These are phyloP conservation scores for Colletotrichum acutatum DNA, from an alignment of 2,329 filamentous ascomycete species.

Conservation along the genomic window DNA sequence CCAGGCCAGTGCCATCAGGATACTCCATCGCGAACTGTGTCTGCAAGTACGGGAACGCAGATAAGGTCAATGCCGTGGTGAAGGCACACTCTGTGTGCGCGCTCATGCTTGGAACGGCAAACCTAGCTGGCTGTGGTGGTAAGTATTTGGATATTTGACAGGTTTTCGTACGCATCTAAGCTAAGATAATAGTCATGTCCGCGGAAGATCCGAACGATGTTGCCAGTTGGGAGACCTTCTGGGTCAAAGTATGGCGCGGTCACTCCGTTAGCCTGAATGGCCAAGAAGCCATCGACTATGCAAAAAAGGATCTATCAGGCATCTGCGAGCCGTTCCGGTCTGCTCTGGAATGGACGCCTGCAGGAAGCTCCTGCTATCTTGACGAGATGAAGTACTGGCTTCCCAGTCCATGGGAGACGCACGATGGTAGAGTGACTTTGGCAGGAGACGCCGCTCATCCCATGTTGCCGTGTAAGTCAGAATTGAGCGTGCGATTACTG, in stretches of 20 bases:
- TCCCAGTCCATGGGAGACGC: conserved; percentile 45
- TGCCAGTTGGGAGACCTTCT: conserved; percentile 46
- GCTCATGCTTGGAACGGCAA: conserved; percentile 43
- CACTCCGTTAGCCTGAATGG: conserved; percentile 43
- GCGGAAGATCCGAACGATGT: conserved; percentile 40
- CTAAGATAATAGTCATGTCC: conserved; percentile 37
- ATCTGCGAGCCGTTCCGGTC: conserved; percentile 46
- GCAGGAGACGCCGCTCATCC: conserved; percentile 55
- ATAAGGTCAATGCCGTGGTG: conserved; percentile 41
- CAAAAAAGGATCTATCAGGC: conserved; percentile 41
- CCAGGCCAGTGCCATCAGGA: conserved; percentile 39
- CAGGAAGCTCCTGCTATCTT: conserved; percentile 43
- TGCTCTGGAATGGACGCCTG: conserved; percentile 48
- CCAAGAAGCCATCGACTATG: conserved; percentile 47
- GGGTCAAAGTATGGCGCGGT: conserved; percentile 49
- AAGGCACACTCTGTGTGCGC: conserved; percentile 45
- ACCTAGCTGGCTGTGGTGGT: conserved; percentile 45
- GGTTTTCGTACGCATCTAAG: neutral
- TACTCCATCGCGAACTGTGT: conserved; percentile 45
- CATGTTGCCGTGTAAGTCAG: conserved; percentile 53
- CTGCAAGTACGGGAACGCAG: conserved; percentile 39
- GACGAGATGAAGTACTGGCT: conserved; percentile 52
- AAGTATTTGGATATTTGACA: conserved; percentile 17
- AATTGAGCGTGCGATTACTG: neutral
- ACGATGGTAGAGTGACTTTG: conserved; percentile 47